Evolutionary conservation across 768 basidiomycete species (phyloP).

Genomic region (Leucocoprinus leucothites): DNA sequence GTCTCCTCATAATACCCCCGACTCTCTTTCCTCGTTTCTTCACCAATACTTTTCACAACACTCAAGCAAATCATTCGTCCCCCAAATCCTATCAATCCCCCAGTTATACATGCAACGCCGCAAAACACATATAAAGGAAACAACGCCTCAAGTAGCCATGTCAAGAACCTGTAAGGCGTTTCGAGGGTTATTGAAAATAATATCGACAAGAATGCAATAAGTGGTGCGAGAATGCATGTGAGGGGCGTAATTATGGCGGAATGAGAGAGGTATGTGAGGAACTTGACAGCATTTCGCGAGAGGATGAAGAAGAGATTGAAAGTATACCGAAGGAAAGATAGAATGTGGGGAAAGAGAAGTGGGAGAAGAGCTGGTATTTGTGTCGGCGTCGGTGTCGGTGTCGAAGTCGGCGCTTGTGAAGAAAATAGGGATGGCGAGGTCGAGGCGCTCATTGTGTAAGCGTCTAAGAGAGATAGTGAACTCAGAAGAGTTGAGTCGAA

Average conservation of each 20-base stretch:
- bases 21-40: neutral
- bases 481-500: no score
- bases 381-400: neutral
- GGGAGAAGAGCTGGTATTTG: neutral
- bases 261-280: constrained; percentile 18
- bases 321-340: neutral
- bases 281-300: constrained; percentile 8
- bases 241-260: constrained; percentile 27
- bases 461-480: no score
- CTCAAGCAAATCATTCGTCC: constrained; percentile 23
- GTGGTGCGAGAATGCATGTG: constrained; percentile 46
- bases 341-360: neutral
- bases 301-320: constrained; percentile 10
- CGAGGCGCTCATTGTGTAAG: neutral
- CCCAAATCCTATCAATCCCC: constrained; percentile 39
- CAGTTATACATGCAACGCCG: constrained; percentile 53
- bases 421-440: no score
- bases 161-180: constrained; percentile 39
- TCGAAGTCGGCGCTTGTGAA: neutral
- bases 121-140: constrained; percentile 57
- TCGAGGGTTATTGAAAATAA: constrained; percentile 38
- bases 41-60: neutral
- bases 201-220: constrained; percentile 39
- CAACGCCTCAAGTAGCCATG: constrained; percentile 38
- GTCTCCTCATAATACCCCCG: neutral